Base-by-base conservation (phyloP, 108 stramenopile genomes). In the Skeletonema costatum region DNA sequence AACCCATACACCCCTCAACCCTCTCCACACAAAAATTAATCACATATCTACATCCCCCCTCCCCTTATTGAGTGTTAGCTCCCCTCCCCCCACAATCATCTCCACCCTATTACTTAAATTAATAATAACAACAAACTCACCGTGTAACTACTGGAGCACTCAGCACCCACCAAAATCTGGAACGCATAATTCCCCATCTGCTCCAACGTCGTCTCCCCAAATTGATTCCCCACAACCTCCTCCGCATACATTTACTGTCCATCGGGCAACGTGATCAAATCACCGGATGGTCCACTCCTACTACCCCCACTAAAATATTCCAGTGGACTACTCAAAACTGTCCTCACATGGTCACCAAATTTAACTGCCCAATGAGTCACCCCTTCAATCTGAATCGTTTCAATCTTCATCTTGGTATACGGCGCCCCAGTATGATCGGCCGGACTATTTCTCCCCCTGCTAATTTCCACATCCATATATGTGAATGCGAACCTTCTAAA, bases 401-500 rank as follows among this genome's bases (percentile, higher is more conserved):
- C 59, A 70, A 80, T 62, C 48, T 50, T 32, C 16, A 80, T 30
- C 7, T 50, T 56, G 1, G 75, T 76, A n/a, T 31, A 62, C 2
- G 79, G 79, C 19, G 51, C 33, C 10, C 77, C 70, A 14, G 32
- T 53, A 63, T 41, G 61, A 30, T 62, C 74, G 8, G 36, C 14
- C 0, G 7, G n/a, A 63, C 17, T 6, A 60, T 30, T 16, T 1
- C 9, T 12, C 5, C 68, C 67, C 0, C 64, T 31, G 19, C 30
- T 32, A 64, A 81, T 46, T 17, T 81, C 80, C 21, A 64, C n/a
- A 59, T 81, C 80, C 70, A 60, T 76, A 64, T 65, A 59, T 8
- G 80, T 81, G n/a, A 81, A 81, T 17, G 75, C 75, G 60, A 81
- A 73, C 39, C 72, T 17, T 4, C 80, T 41, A 66, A 71, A 81